These are phyloP conservation scores for Peterozyma xylosa DNA, from an alignment of 805 yeast genomes.

Conservation along the genomic window DNA sequence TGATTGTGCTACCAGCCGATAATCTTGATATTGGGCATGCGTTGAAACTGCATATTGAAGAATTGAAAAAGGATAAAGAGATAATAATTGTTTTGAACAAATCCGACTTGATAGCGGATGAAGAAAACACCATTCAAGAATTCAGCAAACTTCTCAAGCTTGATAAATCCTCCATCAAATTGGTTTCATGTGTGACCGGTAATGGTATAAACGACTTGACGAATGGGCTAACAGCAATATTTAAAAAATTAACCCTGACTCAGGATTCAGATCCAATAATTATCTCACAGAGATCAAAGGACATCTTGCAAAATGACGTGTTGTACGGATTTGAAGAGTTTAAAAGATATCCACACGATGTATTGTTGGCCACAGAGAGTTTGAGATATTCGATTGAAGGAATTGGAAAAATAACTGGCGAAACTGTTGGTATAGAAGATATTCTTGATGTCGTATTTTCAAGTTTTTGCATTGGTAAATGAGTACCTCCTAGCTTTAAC, in stretches of 20 bases:
- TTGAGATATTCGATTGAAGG: conserved; percentile 72
- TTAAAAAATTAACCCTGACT: conserved; percentile 40
- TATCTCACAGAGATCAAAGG: conserved; percentile 70
- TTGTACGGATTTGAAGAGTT: conserved; percentile 68
- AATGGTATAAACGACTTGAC: conserved; percentile 48
- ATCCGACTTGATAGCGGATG: conserved; percentile 34
- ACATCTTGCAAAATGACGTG: conserved; percentile 69
- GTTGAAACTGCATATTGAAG: conserved; percentile 28
- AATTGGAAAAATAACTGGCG: conserved; percentile 89
- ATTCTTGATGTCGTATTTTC: conserved; percentile 87
- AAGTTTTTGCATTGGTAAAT: conserved; percentile 91
- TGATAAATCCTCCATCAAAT: conserved; percentile 15
- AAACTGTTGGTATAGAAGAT: conserved; percentile 83
- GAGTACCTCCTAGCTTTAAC: conserved; percentile 26
- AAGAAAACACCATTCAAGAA: conserved; percentile 13
- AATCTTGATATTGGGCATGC: conserved; percentile 26
- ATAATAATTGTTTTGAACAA: conserved; percentile 52
- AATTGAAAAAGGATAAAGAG: conserved; percentile 19
- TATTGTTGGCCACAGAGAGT: conserved; percentile 75
- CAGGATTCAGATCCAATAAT: conserved; percentile 57
- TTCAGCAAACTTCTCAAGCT: conserved; percentile 23
- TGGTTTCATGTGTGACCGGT: conserved; percentile 56
- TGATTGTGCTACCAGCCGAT: conserved; percentile 55
- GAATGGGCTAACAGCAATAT: conserved; percentile 30
- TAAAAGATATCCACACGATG: conserved; percentile 47